phyloP scores from a whole-genome alignment of 805 yeast genomes.

The Ogataea allantospora region DNA sequence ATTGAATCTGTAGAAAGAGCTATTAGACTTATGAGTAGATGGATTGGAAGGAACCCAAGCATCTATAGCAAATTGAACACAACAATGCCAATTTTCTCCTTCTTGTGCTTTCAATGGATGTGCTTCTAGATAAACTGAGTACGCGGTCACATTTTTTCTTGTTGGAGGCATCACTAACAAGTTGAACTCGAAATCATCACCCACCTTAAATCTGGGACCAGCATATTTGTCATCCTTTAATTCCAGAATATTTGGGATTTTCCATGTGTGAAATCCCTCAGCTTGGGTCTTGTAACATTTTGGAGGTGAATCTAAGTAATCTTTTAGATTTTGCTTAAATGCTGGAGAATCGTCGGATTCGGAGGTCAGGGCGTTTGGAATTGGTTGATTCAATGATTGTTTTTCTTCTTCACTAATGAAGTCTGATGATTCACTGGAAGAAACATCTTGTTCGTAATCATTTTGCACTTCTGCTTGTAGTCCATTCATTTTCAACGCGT shows the following conservation, averaged over 20 bases:
- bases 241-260: slow-evolving; percentile 33
- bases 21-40: slow-evolving; percentile 52
- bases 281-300: slow-evolving; percentile 32
- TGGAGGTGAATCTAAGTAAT: slow-evolving; percentile 28
- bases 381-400: slow-evolving; percentile 6
- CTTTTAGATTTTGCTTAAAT: slow-evolving; percentile 19
- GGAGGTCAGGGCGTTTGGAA: background rate
- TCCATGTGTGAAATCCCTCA: slow-evolving; percentile 40
- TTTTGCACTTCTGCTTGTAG: background rate
- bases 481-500: slow-evolving; percentile 13
- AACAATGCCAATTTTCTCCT: slow-evolving; percentile 67
- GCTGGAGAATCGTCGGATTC: slow-evolving; percentile 22
- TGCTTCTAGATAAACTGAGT: slow-evolving; percentile 83
- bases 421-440: slow-evolving; percentile 26
- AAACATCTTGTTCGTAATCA: slow-evolving; percentile 23
- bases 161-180: slow-evolving; percentile 68
- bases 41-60: slow-evolving; percentile 81
- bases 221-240: slow-evolving; percentile 34
- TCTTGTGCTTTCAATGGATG: slow-evolving; percentile 39
- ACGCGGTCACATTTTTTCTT: slow-evolving; percentile 57
- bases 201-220: slow-evolving; percentile 52
- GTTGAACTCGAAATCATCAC: slow-evolving; percentile 60
- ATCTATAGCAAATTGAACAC: slow-evolving; percentile 86
- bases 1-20: slow-evolving; percentile 77
- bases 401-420: slow-evolving; percentile 21